Evolutionary conservation across 179 eudicot species (phyloP), one percentile per base, ranked within the genome.

Genomic region (Silene vulgaris): DNA sequence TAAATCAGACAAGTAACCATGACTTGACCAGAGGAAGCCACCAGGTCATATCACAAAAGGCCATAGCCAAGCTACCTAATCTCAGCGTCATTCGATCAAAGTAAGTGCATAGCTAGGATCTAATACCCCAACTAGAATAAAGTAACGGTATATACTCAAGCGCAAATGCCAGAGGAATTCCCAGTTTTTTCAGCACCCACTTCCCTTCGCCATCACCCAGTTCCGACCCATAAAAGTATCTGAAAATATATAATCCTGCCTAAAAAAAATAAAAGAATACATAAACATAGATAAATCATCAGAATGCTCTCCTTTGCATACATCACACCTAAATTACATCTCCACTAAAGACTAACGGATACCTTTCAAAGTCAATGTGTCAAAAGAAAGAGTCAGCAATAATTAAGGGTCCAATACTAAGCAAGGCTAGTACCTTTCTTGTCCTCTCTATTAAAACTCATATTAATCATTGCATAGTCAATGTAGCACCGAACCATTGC

Each of bases 371-470:
- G 32, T 37, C 65, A 21, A 62, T 8, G 14, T 62, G 65, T 29
- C 65, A 20, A 20, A 61, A 1, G 7, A 61, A 26, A 61, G 29
- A 2, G 12, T 61, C 29, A 20, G 20, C 29, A 21, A 4, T 20
- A 20, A 21, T 32, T 32, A 32, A 32, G 37, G 37, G 28, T 19
- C 8, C 28, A 61, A 9, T 61, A 61, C 4, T 7, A 61, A 28
- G 29, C 8, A 28, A 12, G 29, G 29, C 12, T 61, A 8, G 11
- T 61, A 20, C 65, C 37, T 61, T 61, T 21, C 8, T 20, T 61
- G 65, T 20, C 28, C 37, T 32, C 65, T 28, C 65, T 61, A 61
- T 61, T 20, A 26, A 61, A 61, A 29, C 65, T 61, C 65, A 61
- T 8, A 61, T 21, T 61, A 7, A 20, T 26, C 30, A 20, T 20